phyloP scores from a whole-genome alignment of 2,329 filamentous ascomycete genomes.

The Seiridium cupressi region DNA sequence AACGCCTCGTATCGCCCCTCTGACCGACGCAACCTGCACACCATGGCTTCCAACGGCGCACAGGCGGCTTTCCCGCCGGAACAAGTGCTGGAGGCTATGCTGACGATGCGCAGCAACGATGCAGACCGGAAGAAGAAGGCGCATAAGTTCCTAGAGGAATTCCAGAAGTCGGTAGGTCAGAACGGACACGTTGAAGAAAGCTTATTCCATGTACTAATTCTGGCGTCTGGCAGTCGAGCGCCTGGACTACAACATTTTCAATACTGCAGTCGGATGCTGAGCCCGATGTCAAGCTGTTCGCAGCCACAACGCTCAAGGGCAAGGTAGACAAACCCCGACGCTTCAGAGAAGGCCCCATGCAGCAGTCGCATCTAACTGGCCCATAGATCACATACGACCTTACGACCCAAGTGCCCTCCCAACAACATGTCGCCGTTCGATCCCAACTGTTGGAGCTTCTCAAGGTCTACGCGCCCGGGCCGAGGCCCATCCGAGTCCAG shows the following conservation, averaged over 20 bases:
- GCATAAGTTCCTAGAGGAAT: conserved; percentile 86
- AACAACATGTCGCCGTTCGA: conserved; percentile 73
- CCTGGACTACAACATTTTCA: conserved; percentile 84
- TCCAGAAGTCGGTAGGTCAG: conserved; percentile 90
- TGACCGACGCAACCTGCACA: conserved; percentile 10
- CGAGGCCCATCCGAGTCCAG: conserved; percentile 83
- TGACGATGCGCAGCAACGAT: conserved; percentile 86
- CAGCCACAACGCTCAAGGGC: conserved; percentile 94
- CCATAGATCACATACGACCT: conserved; percentile 92
- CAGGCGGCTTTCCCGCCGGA: conserved; percentile 73
- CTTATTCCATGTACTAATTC: background rate
- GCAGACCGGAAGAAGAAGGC: conserved; percentile 83
- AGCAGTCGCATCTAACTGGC: conserved; percentile 10
- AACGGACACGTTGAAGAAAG: background rate
- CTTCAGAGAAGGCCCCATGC: conserved; percentile 11
- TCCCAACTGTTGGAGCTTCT: conserved; percentile 81
- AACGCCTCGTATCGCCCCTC: background rate
- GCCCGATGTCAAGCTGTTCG: conserved; percentile 87
- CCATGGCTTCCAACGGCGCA: conserved; percentile 64
- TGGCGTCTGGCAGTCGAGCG: conserved; percentile 65
- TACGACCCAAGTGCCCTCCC: conserved; percentile 74
- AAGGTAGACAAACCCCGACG: conserved; percentile 63
- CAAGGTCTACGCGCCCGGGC: conserved; percentile 76
- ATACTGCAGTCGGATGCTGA: conserved; percentile 82
- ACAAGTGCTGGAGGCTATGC: conserved; percentile 79